Conservation (phyloP, 2,329 filamentous ascomycete genomes). For the Ophiostoma angusticollis region DNA sequence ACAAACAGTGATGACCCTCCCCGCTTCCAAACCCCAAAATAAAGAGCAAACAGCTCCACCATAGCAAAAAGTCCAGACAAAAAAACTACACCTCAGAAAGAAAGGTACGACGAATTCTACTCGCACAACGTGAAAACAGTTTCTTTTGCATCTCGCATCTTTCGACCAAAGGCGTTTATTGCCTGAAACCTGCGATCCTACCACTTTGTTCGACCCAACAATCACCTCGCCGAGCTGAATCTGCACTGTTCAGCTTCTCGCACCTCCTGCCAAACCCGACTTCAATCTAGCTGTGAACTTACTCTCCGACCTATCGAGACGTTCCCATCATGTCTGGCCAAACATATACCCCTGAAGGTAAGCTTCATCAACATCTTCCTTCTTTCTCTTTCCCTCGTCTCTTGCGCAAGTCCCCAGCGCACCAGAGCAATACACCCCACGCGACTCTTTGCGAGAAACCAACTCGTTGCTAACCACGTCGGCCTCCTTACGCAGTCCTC, state of each 20-base stretch:
- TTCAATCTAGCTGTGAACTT: background rate
- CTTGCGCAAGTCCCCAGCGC: too few relatives aligned
- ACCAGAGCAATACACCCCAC: too few relatives aligned
- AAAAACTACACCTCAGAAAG: slow-evolving; percentile 7
- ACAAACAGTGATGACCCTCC: too few relatives aligned
- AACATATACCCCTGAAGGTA: slow-evolving; percentile 27
- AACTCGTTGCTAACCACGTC: background rate
- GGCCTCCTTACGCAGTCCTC: slow-evolving; percentile 48
- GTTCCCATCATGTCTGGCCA: slow-evolving; percentile 20
- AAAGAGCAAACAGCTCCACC: slow-evolving; percentile 10
- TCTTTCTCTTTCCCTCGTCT: background rate
- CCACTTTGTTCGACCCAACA: too few relatives aligned
- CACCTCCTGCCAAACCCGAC: background rate
- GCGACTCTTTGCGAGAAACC: background rate
- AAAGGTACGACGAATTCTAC: background rate
- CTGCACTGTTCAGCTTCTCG: background rate
- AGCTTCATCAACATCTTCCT: slow-evolving; percentile 12
- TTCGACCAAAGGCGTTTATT: background rate
- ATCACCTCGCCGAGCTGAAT: too few relatives aligned
- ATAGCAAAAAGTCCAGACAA: slow-evolving; percentile 14
- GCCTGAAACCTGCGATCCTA: too few relatives aligned
- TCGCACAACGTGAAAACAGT: background rate
- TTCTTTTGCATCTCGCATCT: background rate
- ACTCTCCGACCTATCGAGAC: too few relatives aligned
- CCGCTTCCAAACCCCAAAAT: background rate